Percentiles rank a stretch among this genome's conserved stretches.
Conservation (phyloP, 257 asterid species). For the Prunella vulgaris region DNA sequence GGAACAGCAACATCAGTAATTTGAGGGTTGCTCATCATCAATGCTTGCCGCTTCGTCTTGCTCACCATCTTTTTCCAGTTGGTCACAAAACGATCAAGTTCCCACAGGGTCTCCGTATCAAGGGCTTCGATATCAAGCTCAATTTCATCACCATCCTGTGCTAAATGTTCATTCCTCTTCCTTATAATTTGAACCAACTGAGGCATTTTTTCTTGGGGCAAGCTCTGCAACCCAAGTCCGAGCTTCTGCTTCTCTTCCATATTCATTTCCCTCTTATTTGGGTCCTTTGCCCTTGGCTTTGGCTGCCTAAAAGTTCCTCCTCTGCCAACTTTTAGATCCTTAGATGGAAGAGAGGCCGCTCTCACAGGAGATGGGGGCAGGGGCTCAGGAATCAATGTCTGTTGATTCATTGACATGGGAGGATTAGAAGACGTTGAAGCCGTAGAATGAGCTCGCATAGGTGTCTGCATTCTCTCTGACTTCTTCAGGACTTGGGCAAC, state of each 20-base stretch:
- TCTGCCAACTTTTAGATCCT: slow-evolving; percentile 32
- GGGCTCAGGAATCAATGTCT: slow-evolving; percentile 25
- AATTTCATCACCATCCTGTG: slow-evolving; percentile 95
- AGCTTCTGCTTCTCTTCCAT: slow-evolving; percentile 95
- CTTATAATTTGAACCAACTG: slow-evolving; percentile 76
- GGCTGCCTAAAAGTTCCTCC: slow-evolving; percentile 50
- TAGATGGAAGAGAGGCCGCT: slow-evolving; percentile 38
- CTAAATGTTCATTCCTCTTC: slow-evolving; percentile 82
- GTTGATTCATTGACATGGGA: slow-evolving; percentile 27
- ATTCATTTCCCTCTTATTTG: slow-evolving; percentile 81
- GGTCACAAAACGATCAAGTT: slow-evolving; percentile 88
- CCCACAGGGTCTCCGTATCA: slow-evolving; percentile 94
- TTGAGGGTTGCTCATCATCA: slow-evolving; percentile 45
- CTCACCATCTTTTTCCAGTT: slow-evolving; percentile 98
- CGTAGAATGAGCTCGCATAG: slow-evolving; percentile 55
- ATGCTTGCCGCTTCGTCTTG: slow-evolving; percentile 77
- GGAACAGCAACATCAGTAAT: slow-evolving; percentile 38
- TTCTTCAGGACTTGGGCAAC: slow-evolving; percentile 32
- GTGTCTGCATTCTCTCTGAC: slow-evolving; percentile 39
- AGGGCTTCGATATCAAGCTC: slow-evolving; percentile 97
- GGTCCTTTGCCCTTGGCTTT: slow-evolving; percentile 91
- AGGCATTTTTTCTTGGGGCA: slow-evolving; percentile 97
- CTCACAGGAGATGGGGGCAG: slow-evolving; percentile 58
- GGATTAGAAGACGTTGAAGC: slow-evolving; percentile 58
- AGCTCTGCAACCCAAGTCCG: slow-evolving; percentile 79